Percentiles rank a stretch among this genome's conserved stretches.
Evolutionary conservation across 2,329 filamentous ascomycete genomes (phyloP).

Genomic region (Colletotrichum aenigma): DNA sequence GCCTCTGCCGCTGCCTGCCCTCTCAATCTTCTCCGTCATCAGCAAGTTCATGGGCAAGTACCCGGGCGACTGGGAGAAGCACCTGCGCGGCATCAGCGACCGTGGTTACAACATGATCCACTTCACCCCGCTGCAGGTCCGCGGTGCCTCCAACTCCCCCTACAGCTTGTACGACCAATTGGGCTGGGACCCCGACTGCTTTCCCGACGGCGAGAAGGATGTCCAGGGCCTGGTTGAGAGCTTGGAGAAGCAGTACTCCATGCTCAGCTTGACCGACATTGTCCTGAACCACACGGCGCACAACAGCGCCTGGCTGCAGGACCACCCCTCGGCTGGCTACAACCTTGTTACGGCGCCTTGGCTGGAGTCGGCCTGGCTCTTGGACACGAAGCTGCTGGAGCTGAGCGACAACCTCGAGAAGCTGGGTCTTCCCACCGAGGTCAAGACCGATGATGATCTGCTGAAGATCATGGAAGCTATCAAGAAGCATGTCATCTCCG

Average conservation of each 20-base stretch:
- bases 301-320: slow-evolving; percentile 92
- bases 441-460: slow-evolving; percentile 75
- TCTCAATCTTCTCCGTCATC: slow-evolving; percentile 91
- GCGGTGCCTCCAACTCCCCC: slow-evolving; percentile 91
- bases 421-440: slow-evolving; percentile 76
- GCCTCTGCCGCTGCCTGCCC: slow-evolving; percentile 79
- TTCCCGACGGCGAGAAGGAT: slow-evolving; percentile 85
- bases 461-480: slow-evolving; percentile 82
- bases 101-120: slow-evolving; percentile 99
- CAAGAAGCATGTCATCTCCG: slow-evolving; percentile 78
- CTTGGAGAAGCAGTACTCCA: slow-evolving; percentile 83
- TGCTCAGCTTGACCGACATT: slow-evolving; percentile 92
- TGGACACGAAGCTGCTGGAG: slow-evolving; percentile 70
- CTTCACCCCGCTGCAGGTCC: slow-evolving; percentile 90
- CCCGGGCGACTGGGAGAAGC: slow-evolving; percentile 86
- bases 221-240: slow-evolving; percentile 76
- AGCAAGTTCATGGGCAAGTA: slow-evolving; percentile 99
- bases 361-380: slow-evolving; percentile 67
- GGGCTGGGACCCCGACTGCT: slow-evolving; percentile 79
- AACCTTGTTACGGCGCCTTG: slow-evolving; percentile 89
- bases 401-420: slow-evolving; percentile 76
- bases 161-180: slow-evolving; percentile 97
- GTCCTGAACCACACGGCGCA: slow-evolving; percentile 98
- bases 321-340: slow-evolving; percentile 95
- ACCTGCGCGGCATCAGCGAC: slow-evolving; percentile 85